Evolutionary conservation across 2,329 filamentous ascomycete species (phyloP), one percentile per base, ranked within the genome.

Genomic region (Colletotrichum chrysophilum): DNA sequence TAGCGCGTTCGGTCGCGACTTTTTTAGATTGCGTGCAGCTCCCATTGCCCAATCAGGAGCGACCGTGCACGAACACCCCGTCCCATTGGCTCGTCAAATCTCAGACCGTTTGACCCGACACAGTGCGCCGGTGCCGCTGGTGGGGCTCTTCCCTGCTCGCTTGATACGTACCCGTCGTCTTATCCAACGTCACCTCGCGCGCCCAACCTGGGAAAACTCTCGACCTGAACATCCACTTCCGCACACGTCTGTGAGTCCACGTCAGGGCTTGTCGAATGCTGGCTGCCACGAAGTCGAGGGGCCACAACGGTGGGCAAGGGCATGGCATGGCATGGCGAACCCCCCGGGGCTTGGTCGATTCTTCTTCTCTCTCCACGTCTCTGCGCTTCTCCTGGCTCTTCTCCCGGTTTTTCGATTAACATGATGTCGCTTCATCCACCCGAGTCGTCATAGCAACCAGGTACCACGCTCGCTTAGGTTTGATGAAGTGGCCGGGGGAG

Each of bases 1-100:
- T 38, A 32, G 26, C 73, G 70, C 73, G 73, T 48, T 34, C 4
- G n/a, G n/a, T 60, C 58, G 70, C 68, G 73, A 58, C 55, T 65
- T 38, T 43, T 64, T 75, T 73, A 65, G 72, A 75, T 75, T 73
- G 26, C 32, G 8, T 72, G 70, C 69, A 75, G 56, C 18, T 7
- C 26, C 28, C 32, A 68, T 75, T 75, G 73, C 16, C 73, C 30
- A 75, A 75, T 68, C 64, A 68, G 21, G 2, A 16, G 10, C 8
- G 4, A 18, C 2, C 13, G 10, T 21, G 16, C 26, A 8, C n/a
- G 3, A 3, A 3, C 4, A 26, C 9, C 43, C 12, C 43, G 28
- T 52, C 6, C 14, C 43, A 75, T 75, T 75, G 73, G 73, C 28
- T 26, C 26, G 30, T 48, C n/a, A 32, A 43, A 21, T 21, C 21